Evolutionary conservation across 352 stramenopile genomes (phyloP).

Genomic region (Pythium biforme): DNA sequence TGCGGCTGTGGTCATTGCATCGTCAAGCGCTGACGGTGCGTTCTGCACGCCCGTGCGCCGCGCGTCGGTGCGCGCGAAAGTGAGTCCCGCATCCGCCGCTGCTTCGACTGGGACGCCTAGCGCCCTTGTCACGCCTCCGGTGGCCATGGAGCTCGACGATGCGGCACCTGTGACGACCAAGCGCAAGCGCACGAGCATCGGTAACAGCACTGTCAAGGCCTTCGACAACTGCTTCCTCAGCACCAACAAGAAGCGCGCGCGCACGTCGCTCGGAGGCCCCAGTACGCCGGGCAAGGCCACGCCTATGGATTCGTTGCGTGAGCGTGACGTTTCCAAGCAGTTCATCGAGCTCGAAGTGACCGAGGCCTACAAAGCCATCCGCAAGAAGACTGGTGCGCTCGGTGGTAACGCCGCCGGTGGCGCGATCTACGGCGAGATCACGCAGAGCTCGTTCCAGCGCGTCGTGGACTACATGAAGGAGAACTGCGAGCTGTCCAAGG

Average conservation of each 20-base stretch:
- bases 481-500: conserved; percentile 84
- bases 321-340: conserved; percentile 64
- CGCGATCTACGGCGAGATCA: conserved; percentile 98
- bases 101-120: not conserved
- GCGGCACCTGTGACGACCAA: conserved; percentile 16
- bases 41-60: conserved; percentile 21
- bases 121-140: not conserved
- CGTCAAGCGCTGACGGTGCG: conserved; percentile 2
- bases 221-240: conserved; percentile 23
- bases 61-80: conserved; percentile 12
- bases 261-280: conserved; percentile 44
- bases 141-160: not conserved
- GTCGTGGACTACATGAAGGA: conserved; percentile 95
- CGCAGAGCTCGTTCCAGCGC: conserved; percentile 95
- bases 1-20: not conserved
- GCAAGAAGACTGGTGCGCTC: conserved; percentile 92
- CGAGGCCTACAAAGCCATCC: conserved; percentile 91
- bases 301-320: conserved; percentile 50
- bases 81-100: conserved; percentile 7
- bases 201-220: conserved; percentile 30
- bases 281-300: conserved; percentile 72
- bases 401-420: conserved; percentile 94
- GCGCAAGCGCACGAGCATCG: conserved; percentile 58
- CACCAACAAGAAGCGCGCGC: conserved; percentile 54
- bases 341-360: conserved; percentile 85